phyloP scores from a whole-genome alignment of 2,329 filamentous ascomycete genomes.

The Sarocladium kiliense region DNA sequence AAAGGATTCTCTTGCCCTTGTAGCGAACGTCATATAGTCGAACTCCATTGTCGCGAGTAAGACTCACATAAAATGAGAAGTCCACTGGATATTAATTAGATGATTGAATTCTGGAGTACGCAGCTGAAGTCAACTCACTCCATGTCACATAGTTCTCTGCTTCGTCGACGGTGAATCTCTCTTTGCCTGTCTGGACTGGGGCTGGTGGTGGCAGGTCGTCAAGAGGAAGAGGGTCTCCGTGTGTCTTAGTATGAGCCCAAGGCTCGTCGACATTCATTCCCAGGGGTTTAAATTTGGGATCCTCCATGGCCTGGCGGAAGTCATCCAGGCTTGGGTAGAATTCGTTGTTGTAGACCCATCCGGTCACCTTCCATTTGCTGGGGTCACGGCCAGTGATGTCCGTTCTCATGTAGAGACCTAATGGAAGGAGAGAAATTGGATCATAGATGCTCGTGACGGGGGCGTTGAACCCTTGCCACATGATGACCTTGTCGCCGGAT shows the following conservation, averaged over 20 bases:
- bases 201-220: slow-evolving; percentile 12
- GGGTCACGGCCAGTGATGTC: slow-evolving; percentile 47
- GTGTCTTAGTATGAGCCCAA: slow-evolving; percentile 38
- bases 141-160: slow-evolving; percentile 14
- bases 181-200: slow-evolving; percentile 8
- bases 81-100: slow-evolving; percentile 16
- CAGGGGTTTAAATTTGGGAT: slow-evolving; percentile 22
- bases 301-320: slow-evolving; percentile 41
- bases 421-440: slow-evolving; percentile 37
- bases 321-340: slow-evolving; percentile 45
- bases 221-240: slow-evolving; percentile 22
- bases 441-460: slow-evolving; percentile 32
- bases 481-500: slow-evolving; percentile 31
- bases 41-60: slow-evolving; percentile 42
- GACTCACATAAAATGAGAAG: slow-evolving; percentile 46
- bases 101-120: not conserved
- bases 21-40: slow-evolving; percentile 44
- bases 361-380: slow-evolving; percentile 43
- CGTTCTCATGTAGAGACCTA: slow-evolving; percentile 35
- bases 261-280: slow-evolving; percentile 39
- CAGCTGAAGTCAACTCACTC: slow-evolving; percentile 3
- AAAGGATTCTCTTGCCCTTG: slow-evolving; percentile 48
- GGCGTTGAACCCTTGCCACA: slow-evolving; percentile 43
- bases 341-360: slow-evolving; percentile 50
- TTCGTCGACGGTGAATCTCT: slow-evolving; percentile 12